These are phyloP conservation scores for Neurospora pannonica DNA, from an alignment of 495 filamentous ascomycete species.

Conservation along the genomic window DNA sequence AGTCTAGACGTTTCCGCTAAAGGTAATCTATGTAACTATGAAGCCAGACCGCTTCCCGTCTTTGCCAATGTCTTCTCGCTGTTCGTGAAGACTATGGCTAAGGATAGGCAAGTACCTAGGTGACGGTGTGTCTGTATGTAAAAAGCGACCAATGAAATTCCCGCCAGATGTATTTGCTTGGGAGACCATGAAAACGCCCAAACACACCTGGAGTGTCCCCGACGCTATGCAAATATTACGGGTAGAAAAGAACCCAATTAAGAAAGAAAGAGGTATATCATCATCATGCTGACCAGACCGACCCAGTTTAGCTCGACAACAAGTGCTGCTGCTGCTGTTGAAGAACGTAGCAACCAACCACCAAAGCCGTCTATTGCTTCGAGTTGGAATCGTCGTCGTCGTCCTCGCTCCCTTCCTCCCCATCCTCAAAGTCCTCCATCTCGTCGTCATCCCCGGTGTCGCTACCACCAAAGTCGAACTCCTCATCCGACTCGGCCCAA, in stretches of 20 bases:
- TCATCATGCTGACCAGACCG: not conserved
- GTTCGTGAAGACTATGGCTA: not conserved
- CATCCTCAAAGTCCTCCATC: slow-evolving; percentile 44
- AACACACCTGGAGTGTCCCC: not conserved
- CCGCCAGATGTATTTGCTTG: not conserved
- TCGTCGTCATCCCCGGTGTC: slow-evolving; percentile 50
- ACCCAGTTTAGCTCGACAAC: not conserved
- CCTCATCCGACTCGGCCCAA: slow-evolving; percentile 76
- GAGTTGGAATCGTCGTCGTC: slow-evolving; percentile 27
- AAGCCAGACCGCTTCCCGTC: not conserved
- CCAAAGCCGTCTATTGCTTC: slow-evolving; percentile 10
- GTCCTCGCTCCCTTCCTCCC: slow-evolving; percentile 31
- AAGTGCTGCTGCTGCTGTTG: not conserved
- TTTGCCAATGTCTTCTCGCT: not conserved
- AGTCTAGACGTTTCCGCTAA: not conserved
- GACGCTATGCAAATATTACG: slow-evolving; percentile 24
- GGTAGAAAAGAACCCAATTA: slow-evolving; percentile 7
- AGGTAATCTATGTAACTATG: not conserved
- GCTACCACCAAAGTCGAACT: slow-evolving; percentile 71
- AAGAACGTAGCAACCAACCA: not conserved
- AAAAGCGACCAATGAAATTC: not conserved
- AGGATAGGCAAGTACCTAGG: not conserved
- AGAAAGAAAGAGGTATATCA: not conserved
- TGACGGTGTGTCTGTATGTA: not conserved
- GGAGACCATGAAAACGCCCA: not conserved